Evolutionary conservation across 805 yeast species (phyloP), one percentile per base, ranked within the genome.

Genomic region (Naumovozyma castellii): DNA sequence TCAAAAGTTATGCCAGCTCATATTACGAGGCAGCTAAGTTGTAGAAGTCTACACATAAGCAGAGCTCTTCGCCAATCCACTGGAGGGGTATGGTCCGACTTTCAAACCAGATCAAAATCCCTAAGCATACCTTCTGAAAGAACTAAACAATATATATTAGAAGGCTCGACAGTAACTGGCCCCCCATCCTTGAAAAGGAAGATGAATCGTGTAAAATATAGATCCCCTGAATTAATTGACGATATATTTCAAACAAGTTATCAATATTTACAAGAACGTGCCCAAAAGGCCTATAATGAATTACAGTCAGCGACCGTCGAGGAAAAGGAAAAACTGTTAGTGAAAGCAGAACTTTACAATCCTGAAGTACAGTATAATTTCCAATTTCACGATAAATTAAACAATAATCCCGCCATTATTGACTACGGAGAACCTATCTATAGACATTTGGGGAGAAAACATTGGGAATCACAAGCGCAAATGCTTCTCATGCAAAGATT

Each of bases 401-500:
- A 64, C 17, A 66, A 66, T 44, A 48, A 64, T 33, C 61, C 73
- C 3, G 67, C 69, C 12, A 49, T 65, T 9, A 62, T 81, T 40
- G 95, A 90, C 60, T 71, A 78, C 54, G 56, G 74, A 2, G 76
- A 75, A 52, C 94, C 96, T 5, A 84, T 87, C n/a, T 88, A 78
- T 65, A 76, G 95, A 58, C 64, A 75, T 37, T 66, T 76, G 47
- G 74, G 84, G 43, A 66, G 75, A 50, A 65, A 79, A 45, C 74
- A 80, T 47, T 90, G 97, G 97, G 74, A 77, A 57, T 51, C 58
- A 4, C 69, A 78, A 46, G 79, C 75, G 34, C 75, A 76, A 61
- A 82, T 86, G 84, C 57, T 85, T 38, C 67, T 80, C 39, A 85
- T 92, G 92, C 97, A 92, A 66, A 78, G 97, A 67, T 64, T 92